These are phyloP conservation scores for Glutinoglossum americanum DNA, from an alignment of 495 filamentous ascomycete genomes.

Conservation along the genomic window DNA sequence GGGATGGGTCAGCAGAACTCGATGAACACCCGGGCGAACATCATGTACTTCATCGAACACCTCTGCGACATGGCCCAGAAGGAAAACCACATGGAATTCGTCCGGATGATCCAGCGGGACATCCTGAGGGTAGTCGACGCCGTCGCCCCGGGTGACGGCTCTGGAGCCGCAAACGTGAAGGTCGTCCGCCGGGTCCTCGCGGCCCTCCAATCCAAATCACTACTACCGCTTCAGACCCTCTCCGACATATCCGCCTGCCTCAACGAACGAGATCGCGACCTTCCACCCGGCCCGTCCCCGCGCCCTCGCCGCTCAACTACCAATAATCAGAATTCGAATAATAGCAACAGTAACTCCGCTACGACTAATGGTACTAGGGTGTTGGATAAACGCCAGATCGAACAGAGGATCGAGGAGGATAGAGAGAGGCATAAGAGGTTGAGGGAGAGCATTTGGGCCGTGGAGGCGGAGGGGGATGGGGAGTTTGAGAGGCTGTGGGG, in stretches of 20 bases:
- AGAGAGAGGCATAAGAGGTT: conserved; percentile 81
- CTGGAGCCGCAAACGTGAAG: conserved; percentile 83
- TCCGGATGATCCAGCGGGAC: conserved; percentile 86
- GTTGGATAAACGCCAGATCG: conserved; percentile 69
- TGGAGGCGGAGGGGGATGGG: conserved; percentile 35
- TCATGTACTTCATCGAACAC: conserved; percentile 96
- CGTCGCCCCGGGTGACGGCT: conserved; percentile 69
- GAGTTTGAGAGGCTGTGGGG: conserved; percentile 58
- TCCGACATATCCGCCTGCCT: conserved; percentile 60
- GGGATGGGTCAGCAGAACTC: conserved; percentile 53
- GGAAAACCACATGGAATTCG: conserved; percentile 53
- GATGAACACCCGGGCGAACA: conserved; percentile 94
- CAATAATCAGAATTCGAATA: too few species aligned
- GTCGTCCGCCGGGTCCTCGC: conserved; percentile 55
- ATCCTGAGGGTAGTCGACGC: conserved; percentile 76
- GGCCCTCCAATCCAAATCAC: conserved; percentile 40
- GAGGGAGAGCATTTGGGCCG: conserved; percentile 77
- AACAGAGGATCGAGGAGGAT: conserved; percentile 93
- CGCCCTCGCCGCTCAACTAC: background rate
- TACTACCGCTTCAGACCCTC: conserved; percentile 46
- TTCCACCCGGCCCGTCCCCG: conserved; percentile 3
- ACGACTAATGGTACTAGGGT: background rate
- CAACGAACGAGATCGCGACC: conserved; percentile 45
- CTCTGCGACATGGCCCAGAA: conserved; percentile 69
- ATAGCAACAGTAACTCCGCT: conserved; percentile 8